Evolutionary conservation across 371 early-diverging fungal genomes (phyloP), one percentile per base, ranked within the genome.

Genomic region (Choanephora cucurbitarum): DNA sequence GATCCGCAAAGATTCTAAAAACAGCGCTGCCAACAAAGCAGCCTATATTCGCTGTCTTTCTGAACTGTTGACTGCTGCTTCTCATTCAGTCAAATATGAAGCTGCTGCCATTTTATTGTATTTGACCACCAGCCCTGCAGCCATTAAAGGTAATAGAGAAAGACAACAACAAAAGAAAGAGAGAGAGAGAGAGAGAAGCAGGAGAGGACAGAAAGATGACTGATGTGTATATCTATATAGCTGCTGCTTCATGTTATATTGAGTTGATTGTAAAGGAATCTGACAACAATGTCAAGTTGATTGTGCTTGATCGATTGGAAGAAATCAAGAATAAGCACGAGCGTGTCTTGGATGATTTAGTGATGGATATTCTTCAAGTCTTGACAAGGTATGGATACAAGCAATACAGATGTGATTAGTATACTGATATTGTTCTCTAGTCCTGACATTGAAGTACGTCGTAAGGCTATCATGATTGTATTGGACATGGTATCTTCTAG

Each of bases 231-330:
- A n/a, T n/a, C n/a, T n/a, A 15, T 40, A 31, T 40, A 88, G 91
- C 95, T 52, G 96, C 93, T 34, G 97, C 95, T 1, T 62, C 86
- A 15, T 91, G 91, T 72, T 96, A 93, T 57, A 92, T 96, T 49
- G 88, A 94, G 43, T 82, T 98, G 44, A 88, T 88, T 52, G 77
- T 90, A 43, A 94, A 93, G 74, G 99, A 94, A 67, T 84, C 95
- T 5, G 97, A 98, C 67, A 98, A 96, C 78, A 98, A 98, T 73
- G 90, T 98, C 46, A 97, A 98, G 79, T 72, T 98, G 43, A 97
- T 96, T 70, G 96, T 96, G 1, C 79, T 98, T 56, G 94, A 95
- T 67, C 86, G 93, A 47, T 72, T 98, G 42, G 88, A 90, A 48
- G 93, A 92, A 57, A 74, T 98, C 59, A 80, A 85, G 34, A 83